Evolutionary conservation across 2,329 filamentous ascomycete genomes (phyloP), one percentile per base, ranked within the genome.

Genomic region (Xylariaceae sp.): DNA sequence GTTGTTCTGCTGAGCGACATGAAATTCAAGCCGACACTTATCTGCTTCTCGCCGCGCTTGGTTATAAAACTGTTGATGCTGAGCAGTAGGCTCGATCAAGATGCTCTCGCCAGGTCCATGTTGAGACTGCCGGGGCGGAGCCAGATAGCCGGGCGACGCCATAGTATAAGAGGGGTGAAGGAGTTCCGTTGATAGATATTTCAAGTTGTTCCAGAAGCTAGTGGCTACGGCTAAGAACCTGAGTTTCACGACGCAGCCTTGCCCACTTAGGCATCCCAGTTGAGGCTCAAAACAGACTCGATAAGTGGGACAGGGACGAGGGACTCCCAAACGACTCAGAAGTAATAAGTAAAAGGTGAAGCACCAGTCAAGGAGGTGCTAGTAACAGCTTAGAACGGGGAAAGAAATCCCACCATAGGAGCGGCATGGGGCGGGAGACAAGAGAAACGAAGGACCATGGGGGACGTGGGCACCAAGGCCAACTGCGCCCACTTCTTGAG

Each of bases 51-150:
- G 63, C 11, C 64, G 58, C 12, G 57, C 62, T 31, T 59, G 53
- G 42, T 69, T 66, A 44, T 67, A 69, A 31, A 61, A 60, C 5
- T 18, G 47, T 47, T 68, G 66, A 17, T 53, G 57, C 16, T 67
- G 57, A 2, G 33, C 45, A 3, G 60, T 64, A 7, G 65, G 57
- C 10, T 63, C 61, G 31, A 68, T 61, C 16, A 63, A 45, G 22
- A 63, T 61, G 42, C 28, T 42, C 16, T n/a, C 7, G n/a, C 47
- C 57, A 12, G 38, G 22, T 16, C 17, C 53, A 38, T 38, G 34
- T 38, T 38, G 34, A 38, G 34, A 28, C 22, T 28, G 22, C 22
- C 22, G 22, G 22, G 22, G 39, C 40, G 52, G 59, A 34, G 54
- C 45, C 31, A 47, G 44, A 34, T 18, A 45, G 6, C 42, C 39